These are phyloP conservation scores for Plasmodium yoelii DNA, from an alignment of 169 alveolate species.

Conservation along the genomic window DNA sequence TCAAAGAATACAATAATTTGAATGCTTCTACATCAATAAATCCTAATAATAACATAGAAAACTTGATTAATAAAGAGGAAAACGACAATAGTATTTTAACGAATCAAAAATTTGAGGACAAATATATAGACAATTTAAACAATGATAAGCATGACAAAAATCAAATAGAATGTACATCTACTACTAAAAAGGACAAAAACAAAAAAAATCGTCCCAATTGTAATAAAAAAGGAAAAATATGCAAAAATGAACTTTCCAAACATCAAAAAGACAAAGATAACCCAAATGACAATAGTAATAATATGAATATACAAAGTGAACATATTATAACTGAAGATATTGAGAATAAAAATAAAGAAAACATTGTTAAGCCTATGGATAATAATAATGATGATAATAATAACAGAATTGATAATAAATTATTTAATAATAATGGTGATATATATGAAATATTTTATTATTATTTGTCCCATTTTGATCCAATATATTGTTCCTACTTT, in stretches of 20 bases:
- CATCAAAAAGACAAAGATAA: background rate
- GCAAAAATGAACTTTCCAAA: background rate
- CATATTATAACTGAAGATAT: background rate
- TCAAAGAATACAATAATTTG: background rate
- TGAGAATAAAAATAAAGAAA: conserved; percentile 19
- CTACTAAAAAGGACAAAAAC: background rate
- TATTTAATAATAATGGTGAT: conserved; percentile 24
- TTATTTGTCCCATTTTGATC: conserved; percentile 68
- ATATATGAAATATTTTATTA: conserved; percentile 65
- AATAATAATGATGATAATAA: conserved; percentile 28
- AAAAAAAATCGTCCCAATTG: background rate
- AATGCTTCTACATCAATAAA: background rate
- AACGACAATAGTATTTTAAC: background rate
- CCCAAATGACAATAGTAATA: background rate
- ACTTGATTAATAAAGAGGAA: background rate
- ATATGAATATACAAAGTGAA: background rate
- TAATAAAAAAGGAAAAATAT: background rate
- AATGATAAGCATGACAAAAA: background rate
- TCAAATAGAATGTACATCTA: too few species aligned
- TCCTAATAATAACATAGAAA: background rate
- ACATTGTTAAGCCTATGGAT: conserved; percentile 23
- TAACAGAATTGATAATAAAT: conserved; percentile 15
- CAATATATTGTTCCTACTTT: conserved; percentile 42
- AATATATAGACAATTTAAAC: background rate
- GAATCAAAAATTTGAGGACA: background rate